Percentiles rank a stretch among this genome's conserved stretches.
These are phyloP conservation scores for Gloeophyllum trabeum DNA, from an alignment of 768 basidiomycete genomes.

Conservation along the genomic window DNA sequence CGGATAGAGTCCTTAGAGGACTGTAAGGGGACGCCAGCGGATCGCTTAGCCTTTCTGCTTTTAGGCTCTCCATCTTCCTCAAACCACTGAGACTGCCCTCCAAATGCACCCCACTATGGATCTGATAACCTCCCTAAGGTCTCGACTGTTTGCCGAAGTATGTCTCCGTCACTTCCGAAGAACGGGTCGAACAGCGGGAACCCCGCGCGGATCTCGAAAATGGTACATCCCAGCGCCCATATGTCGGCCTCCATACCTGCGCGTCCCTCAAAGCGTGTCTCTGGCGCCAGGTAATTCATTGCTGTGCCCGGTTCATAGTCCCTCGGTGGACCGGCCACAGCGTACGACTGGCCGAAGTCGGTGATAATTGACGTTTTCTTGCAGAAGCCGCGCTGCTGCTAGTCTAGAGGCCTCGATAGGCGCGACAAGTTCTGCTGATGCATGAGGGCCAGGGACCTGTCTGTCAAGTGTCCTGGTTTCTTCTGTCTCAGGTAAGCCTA, in stretches of 20 bases:
- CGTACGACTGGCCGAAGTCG: slow-evolving; percentile 28
- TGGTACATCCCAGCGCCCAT: slow-evolving; percentile 29
- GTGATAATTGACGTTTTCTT: slow-evolving; percentile 20
- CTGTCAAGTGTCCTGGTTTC: slow-evolving; percentile 15
- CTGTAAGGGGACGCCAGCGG: slow-evolving; percentile 12
- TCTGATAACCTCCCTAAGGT: slow-evolving; percentile 29
- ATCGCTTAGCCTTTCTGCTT: slow-evolving; percentile 15
- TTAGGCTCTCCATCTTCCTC: slow-evolving; percentile 23
- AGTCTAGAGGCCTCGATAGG: slow-evolving; percentile 15
- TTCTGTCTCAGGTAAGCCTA: slow-evolving; percentile 23
- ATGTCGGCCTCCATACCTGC: slow-evolving; percentile 20
- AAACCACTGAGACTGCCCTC: slow-evolving; percentile 21
- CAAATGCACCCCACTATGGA: slow-evolving; percentile 27
- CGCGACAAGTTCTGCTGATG: slow-evolving; percentile 18
- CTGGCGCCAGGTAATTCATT: slow-evolving; percentile 23
- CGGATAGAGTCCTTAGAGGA: slow-evolving; percentile 18
- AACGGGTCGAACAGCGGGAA: slow-evolving; percentile 28
- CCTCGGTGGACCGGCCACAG: slow-evolving; percentile 11
- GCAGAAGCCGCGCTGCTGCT: slow-evolving; percentile 14
- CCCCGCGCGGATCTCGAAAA: slow-evolving; percentile 32
- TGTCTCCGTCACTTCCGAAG: slow-evolving; percentile 15
- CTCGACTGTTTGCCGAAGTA: slow-evolving; percentile 23
- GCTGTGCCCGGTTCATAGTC: slow-evolving; percentile 21
- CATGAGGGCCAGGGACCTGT: slow-evolving; percentile 14
- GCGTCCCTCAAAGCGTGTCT: slow-evolving; percentile 21